Percentiles rank a stretch among this genome's conserved stretches.
Conservation (phyloP, 2,329 filamentous ascomycete genomes). For the Pleoardoris graminearum region DNA sequence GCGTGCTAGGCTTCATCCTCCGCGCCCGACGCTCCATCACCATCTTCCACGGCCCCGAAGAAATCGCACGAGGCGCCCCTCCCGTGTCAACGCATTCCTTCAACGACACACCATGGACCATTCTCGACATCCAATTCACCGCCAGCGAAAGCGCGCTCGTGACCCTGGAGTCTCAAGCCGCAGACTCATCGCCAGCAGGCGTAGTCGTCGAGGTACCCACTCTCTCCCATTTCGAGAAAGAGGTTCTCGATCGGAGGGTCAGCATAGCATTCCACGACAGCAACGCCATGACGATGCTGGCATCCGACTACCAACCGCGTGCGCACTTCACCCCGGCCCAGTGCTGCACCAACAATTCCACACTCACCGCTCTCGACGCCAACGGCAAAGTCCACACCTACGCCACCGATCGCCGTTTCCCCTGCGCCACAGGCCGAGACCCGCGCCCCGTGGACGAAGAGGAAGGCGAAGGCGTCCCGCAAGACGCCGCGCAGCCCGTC, state of each 20-base stretch:
- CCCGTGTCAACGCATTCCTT: slow-evolving; percentile 6
- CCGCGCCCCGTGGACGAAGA: slow-evolving; percentile 1
- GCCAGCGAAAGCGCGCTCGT: slow-evolving; percentile 10
- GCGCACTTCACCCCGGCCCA: no score
- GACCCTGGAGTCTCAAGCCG: background rate
- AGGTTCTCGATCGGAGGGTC: no score
- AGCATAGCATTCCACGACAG: no score
- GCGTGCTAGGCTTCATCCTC: slow-evolving; percentile 9
- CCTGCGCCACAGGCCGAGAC: slow-evolving; percentile 27
- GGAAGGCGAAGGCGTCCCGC: no score
- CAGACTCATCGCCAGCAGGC: background rate
- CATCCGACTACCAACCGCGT: no score
- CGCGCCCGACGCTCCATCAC: background rate
- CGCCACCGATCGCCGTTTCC: slow-evolving; percentile 29
- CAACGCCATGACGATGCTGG: no score
- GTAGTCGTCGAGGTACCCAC: slow-evolving; percentile 5
- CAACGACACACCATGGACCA: background rate
- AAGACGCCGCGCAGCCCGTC: slow-evolving; percentile 11
- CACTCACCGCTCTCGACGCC: slow-evolving; percentile 9
- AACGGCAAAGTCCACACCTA: slow-evolving; percentile 26
- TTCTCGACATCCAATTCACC: slow-evolving; percentile 15
- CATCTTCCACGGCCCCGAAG: slow-evolving; percentile 16
- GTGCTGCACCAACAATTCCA: background rate
- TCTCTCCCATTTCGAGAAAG: background rate
- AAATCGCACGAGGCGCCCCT: slow-evolving; percentile 7